Evolutionary conservation across 2,329 filamentous ascomycete genomes (phyloP), one percentile per base, ranked within the genome.

Genomic region (Fusarium chaquense): DNA sequence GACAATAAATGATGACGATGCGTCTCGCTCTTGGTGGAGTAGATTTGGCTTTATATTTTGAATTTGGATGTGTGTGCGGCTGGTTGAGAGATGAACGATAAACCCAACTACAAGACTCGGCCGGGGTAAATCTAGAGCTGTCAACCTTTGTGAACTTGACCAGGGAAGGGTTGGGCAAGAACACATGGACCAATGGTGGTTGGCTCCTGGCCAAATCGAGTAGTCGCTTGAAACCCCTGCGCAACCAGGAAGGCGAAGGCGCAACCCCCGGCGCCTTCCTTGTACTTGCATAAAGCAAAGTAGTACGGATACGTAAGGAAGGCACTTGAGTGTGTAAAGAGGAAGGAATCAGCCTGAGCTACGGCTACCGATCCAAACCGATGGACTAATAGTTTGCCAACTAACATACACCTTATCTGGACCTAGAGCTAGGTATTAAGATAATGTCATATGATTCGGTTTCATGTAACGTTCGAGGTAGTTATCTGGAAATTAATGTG

Each of bases 141-240:
- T 71, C 68, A 71, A 65, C 50, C 45, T 69, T 41, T 65, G 38
- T 36, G 56, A 56, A 44, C 66, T 72, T 65, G 58, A 51, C 73
- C 67, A 68, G 71, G 70, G 70, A 71, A 53, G 68, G 62, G 62
- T 50, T 67, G 60, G 53, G 55, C 61, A 56, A 55, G 52, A 58
- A 62, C 24, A 40, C 26, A 56, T 63, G 60, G 58, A 58, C 73
- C 73, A 75, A 75, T 75, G 62, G 63, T 58, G 69, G 56, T 62
- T 55, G 49, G 62, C 58, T 65, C 63, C 40, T 60, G 62, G 61
- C 73, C 73, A 44, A 75, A 75, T 75, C 69, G 72, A 75, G 73
- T 74, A 75, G 73, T 75, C 62, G 58, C 62, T 65, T 64, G 59
- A 45, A 56, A 73, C 55, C 73, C 73, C 55, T 75, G 73, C 58